Evolutionary conservation across 306 rosid species (phyloP).

Genomic region (Quercus alba): DNA sequence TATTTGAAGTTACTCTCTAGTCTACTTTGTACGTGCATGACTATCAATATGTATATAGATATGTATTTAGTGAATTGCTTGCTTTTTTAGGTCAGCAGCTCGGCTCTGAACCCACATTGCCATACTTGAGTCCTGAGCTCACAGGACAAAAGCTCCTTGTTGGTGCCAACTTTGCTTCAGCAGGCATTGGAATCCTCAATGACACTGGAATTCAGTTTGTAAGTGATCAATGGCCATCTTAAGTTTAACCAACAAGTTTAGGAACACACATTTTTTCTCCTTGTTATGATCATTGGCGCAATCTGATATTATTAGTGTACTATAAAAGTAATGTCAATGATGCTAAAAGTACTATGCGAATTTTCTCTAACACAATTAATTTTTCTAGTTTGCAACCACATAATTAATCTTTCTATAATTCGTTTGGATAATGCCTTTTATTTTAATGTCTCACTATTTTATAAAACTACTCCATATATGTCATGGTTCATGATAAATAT

Average conservation of each 20-base stretch:
- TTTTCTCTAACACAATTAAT: too few species aligned
- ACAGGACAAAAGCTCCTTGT: conserved; percentile 50
- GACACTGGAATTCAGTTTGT: conserved; percentile 83
- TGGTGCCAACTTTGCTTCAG: conserved; percentile 84
- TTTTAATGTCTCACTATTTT: too few species aligned
- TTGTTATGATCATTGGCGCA: too few species aligned
- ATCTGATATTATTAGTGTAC: too few species aligned
- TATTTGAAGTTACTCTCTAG: background rate
- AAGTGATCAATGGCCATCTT: conserved; percentile 12
- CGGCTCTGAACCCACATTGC: conserved; percentile 48
- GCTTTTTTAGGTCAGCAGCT: conserved; percentile 47
- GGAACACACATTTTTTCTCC: background rate
- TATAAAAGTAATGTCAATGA: too few species aligned
- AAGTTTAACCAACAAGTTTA: too few species aligned
- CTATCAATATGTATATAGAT: background rate
- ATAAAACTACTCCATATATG: too few species aligned
- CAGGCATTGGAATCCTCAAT: conserved; percentile 78
- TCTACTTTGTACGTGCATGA: background rate
- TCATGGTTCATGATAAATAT: too few species aligned
- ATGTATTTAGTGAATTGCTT: background rate
- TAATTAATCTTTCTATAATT: too few species aligned
- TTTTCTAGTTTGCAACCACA: too few species aligned
- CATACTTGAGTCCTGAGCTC: conserved; percentile 68
- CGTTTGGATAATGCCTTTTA: too few species aligned
- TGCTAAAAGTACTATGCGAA: too few species aligned